Conservation (phyloP, 208 protist genomes). For the Naegleria gruberi region DNA sequence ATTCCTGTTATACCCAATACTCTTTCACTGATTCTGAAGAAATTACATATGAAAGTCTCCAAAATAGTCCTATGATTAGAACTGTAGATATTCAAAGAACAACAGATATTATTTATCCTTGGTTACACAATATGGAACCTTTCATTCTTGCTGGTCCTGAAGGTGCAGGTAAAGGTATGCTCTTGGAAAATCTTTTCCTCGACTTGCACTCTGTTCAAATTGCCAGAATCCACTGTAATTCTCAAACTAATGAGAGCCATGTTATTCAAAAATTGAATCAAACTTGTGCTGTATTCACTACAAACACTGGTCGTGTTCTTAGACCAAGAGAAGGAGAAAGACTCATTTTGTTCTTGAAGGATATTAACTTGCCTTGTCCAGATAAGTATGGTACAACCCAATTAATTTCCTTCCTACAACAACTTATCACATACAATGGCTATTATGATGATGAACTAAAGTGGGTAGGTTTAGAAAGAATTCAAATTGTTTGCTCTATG, state of each 20-base stretch:
- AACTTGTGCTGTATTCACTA: conserved; percentile 76
- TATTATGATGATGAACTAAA: conserved; percentile 90
- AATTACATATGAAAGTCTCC: conserved; percentile 68
- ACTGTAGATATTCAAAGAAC: conserved; percentile 86
- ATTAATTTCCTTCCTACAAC: conserved; percentile 91
- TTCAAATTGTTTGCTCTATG: conserved; percentile 92
- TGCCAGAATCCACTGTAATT: conserved; percentile 83
- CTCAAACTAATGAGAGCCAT: conserved; percentile 83
- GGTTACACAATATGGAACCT: conserved; percentile 74
- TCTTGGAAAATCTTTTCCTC: conserved; percentile 76
- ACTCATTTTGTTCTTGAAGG: conserved; percentile 88
- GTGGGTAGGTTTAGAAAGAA: conserved; percentile 84
- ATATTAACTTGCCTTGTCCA: conserved; percentile 92
- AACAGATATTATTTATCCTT: conserved; percentile 75
- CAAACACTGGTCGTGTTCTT: conserved; percentile 81
- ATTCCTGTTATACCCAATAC: conserved; percentile 56
- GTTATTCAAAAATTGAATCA: conserved; percentile 92
- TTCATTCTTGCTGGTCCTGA: conserved; percentile 93
- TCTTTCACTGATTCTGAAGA: conserved; percentile 57
- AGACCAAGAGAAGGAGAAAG: conserved; percentile 85
- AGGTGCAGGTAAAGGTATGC: conserved; percentile 88
- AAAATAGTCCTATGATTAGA: conserved; percentile 68
- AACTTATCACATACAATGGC: conserved; percentile 88
- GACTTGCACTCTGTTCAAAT: conserved; percentile 57
- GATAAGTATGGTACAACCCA: conserved; percentile 95